Base-by-base conservation (phyloP, 2,329 filamentous ascomycete genomes). In the Xenosphaeropsis pyriputrescens region DNA sequence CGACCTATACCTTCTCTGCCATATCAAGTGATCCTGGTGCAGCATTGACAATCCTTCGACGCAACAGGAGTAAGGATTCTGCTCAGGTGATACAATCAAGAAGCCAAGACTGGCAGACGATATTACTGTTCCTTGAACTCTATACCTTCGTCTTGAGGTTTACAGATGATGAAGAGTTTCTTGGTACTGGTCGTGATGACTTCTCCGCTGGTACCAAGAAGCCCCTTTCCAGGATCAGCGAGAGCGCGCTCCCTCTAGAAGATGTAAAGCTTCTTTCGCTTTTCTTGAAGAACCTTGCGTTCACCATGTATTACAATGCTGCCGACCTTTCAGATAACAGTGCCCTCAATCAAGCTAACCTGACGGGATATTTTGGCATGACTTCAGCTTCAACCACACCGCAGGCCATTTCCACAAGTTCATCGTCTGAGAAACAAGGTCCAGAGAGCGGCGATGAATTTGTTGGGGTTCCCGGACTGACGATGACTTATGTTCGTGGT, bases 101-200 rank as follows among this genome's bases (percentile, higher is more conserved):
- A 40, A 51, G 55, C 39, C 44, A 48, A 47, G 85, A 96, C 53
- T 98, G 91, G 91, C 78, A 81, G 14, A 78, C 91, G 1, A 74
- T 94, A 32, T 65, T 96, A 0, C 69, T 98, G 1, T 96, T 98
- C 52, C 68, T 98, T 5, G 91, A 98, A 50, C 70, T 98, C 0
- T 98, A 95, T 54, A 85, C 82, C 2, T 96, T 96, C 54, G 75
- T 95, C 2, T 64, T 96, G 11, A 82, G 91, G 48, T 75, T 96
- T 26, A 93, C 89, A 55, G 91, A 98, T 48, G 91, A 98, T 45
- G 89, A 96, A 47, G 91, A 98, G 49, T 98, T 98, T 53, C 81
- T 93, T 43, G 72, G 75, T 40, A 67, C 68, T 39, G 60, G 71
- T 43, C n/a, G 30, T 15, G 61, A 57, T 30, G 61, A 64, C 18